These are phyloP conservation scores for Carex pumila DNA, from an alignment of 176 grass and related monocot species.

Conservation along the genomic window DNA sequence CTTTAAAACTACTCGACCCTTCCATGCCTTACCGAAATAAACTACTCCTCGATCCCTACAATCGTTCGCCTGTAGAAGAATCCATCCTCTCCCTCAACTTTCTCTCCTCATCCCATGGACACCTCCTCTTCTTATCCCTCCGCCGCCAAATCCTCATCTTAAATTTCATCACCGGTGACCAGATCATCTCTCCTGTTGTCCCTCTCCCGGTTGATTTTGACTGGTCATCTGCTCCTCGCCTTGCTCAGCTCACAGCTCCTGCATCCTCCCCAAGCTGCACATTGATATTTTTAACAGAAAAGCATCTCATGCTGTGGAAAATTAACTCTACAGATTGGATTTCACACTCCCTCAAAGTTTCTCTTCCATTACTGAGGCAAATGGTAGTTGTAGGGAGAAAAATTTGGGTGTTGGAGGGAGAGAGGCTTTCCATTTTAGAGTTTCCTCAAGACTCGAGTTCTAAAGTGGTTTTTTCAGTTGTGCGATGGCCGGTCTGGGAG, in stretches of 20 bases:
- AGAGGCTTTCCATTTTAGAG: slow-evolving; percentile 22
- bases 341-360: neutral
- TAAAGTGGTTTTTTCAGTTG: neutral
- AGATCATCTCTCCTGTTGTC: slow-evolving; percentile 23
- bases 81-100: neutral
- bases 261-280: slow-evolving; percentile 30
- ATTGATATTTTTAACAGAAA: slow-evolving; percentile 24
- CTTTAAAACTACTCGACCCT: neutral
- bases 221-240: neutral
- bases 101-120: slow-evolving; percentile 2
- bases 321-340: slow-evolving; percentile 27
- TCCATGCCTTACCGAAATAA: neutral
- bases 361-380: neutral
- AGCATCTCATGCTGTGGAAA: slow-evolving; percentile 37
- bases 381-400: slow-evolving; percentile 37
- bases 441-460: slow-evolving; percentile 19
- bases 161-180: slow-evolving; percentile 32
- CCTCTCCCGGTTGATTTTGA: neutral
- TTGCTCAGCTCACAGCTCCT: slow-evolving; percentile 35
- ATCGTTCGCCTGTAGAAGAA: neutral
- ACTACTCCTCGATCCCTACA: neutral
- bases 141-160: slow-evolving; percentile 17
- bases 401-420: slow-evolving; percentile 28
- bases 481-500: neutral
- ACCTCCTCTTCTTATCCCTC: neutral